phyloP scores from a whole-genome alignment of 805 yeast genomes.

The Metahyphopichia silvanorum region DNA sequence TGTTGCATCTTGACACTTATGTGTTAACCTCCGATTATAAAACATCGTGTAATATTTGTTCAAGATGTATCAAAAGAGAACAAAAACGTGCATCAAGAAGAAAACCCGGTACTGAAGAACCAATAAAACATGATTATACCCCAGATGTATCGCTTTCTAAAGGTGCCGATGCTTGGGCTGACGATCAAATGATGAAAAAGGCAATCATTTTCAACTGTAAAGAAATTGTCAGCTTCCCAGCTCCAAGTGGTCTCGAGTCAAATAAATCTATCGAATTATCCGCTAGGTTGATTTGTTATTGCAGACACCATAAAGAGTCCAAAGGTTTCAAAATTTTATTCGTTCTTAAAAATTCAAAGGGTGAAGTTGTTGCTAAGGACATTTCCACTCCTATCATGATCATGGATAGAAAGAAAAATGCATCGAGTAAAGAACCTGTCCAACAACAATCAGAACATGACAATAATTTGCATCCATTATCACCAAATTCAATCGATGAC shows the following conservation, averaged over 20 bases:
- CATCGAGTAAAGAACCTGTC: slow-evolving; percentile 8
- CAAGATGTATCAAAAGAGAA: slow-evolving; percentile 88
- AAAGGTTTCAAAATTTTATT: slow-evolving; percentile 77
- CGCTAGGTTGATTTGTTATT: slow-evolving; percentile 89
- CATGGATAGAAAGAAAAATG: slow-evolving; percentile 86
- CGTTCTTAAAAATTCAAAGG: slow-evolving; percentile 58
- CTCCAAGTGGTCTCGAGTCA: slow-evolving; percentile 45
- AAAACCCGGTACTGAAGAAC: slow-evolving; percentile 47
- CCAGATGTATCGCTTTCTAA: slow-evolving; percentile 17
- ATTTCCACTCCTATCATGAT: slow-evolving; percentile 78
- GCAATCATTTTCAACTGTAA: slow-evolving; percentile 90
- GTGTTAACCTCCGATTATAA: slow-evolving; percentile 59
- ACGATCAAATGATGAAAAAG: slow-evolving; percentile 67
- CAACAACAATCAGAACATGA: slow-evolving; percentile 5
- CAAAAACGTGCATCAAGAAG: slow-evolving; percentile 91
- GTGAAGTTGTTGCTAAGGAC: slow-evolving; percentile 67
- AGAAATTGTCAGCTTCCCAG: slow-evolving; percentile 74
- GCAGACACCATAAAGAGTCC: slow-evolving; percentile 91
- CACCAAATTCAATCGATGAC: slow-evolving; percentile 63
- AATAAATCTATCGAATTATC: slow-evolving; percentile 45
- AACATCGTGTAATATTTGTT: slow-evolving; percentile 69
- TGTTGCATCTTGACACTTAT: slow-evolving; percentile 71
- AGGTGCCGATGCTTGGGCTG: slow-evolving; percentile 71
- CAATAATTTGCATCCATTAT: slow-evolving; percentile 40
- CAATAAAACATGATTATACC: slow-evolving; percentile 7